Percentiles rank a stretch among this genome's conserved stretches.
Evolutionary conservation across 371 early-diverging fungal species (phyloP).

Genomic region (Dinochytrium kinnereticum): DNA sequence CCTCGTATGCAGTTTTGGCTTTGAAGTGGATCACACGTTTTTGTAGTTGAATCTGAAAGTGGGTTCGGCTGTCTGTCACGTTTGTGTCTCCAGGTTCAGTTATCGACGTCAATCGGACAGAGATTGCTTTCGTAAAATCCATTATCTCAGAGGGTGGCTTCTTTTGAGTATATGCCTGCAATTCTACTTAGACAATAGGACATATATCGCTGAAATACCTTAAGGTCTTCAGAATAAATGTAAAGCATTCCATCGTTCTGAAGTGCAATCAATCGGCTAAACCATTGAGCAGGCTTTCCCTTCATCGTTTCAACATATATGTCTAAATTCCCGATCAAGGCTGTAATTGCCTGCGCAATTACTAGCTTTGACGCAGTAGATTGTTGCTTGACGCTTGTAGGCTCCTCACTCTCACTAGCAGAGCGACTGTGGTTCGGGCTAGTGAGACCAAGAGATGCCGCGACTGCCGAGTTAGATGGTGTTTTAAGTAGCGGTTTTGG

Average conservation of each 20-base stretch:
- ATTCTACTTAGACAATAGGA: background rate
- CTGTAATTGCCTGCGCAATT: background rate
- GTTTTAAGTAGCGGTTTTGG: background rate
- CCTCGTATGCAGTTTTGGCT: slow-evolving; percentile 25
- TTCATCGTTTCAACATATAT: background rate
- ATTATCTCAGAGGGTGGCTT: slow-evolving; percentile 27
- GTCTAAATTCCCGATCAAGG: background rate
- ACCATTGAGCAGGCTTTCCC: slow-evolving; percentile 23
- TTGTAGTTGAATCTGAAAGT: slow-evolving; percentile 29
- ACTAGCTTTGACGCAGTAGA: background rate
- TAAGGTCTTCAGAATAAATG: slow-evolving; percentile 30
- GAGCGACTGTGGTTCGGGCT: background rate
- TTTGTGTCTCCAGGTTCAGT: background rate
- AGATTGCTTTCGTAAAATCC: slow-evolving; percentile 17
- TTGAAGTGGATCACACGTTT: slow-evolving; percentile 27
- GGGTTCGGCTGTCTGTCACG: background rate
- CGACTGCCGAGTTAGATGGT: background rate
- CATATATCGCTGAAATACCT: background rate
- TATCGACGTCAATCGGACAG: slow-evolving; percentile 15
- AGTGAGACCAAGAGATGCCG: background rate
- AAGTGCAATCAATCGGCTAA: slow-evolving; percentile 19
- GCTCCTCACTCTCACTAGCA: background rate
- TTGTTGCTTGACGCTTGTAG: background rate
- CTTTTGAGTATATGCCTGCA: slow-evolving; percentile 16
- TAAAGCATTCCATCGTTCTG: slow-evolving; percentile 35